These are phyloP conservation scores for Ceratorhiza oryzae-sativae DNA, from an alignment of 1,284 basidiomycete genomes.

Conservation along the genomic window DNA sequence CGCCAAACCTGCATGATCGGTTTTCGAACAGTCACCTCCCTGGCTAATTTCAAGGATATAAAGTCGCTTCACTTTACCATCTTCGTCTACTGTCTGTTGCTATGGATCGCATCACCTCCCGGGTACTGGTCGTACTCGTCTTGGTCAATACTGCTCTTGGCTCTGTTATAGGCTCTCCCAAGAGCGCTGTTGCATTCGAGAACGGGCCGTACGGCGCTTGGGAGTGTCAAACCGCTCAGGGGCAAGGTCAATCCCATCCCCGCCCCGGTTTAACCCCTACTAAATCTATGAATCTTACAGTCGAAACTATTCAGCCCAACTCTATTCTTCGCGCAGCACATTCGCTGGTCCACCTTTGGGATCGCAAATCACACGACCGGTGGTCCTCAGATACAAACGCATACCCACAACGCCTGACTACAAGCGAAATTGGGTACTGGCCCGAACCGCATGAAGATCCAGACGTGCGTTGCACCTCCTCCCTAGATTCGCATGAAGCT, in stretches of 20 bases:
- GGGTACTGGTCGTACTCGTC: not conserved
- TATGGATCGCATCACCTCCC: not conserved
- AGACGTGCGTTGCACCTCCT: not conserved
- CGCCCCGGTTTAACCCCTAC: not conserved
- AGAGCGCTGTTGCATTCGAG: not conserved
- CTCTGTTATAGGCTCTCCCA: not conserved
- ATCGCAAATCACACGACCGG: not conserved
- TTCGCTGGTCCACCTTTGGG: not conserved
- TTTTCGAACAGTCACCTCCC: not conserved
- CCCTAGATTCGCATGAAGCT: not conserved
- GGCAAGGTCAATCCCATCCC: not conserved
- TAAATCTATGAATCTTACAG: not conserved
- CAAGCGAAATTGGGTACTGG: not conserved
- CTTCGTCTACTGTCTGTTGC: not conserved
- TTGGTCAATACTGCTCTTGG: not conserved
- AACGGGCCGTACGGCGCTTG: not conserved
- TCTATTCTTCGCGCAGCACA: not conserved
- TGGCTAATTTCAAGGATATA: not conserved
- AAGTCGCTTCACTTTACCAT: not conserved
- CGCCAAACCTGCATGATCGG: not conserved
- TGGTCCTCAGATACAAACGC: not conserved
- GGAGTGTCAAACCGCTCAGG: conserved; percentile 1
- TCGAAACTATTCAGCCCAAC: not conserved
- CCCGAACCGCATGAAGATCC: not conserved
- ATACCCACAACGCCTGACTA: not conserved